Evolutionary conservation across 1,139 yeast species (phyloP).

Genomic region (Pichia sp.): DNA sequence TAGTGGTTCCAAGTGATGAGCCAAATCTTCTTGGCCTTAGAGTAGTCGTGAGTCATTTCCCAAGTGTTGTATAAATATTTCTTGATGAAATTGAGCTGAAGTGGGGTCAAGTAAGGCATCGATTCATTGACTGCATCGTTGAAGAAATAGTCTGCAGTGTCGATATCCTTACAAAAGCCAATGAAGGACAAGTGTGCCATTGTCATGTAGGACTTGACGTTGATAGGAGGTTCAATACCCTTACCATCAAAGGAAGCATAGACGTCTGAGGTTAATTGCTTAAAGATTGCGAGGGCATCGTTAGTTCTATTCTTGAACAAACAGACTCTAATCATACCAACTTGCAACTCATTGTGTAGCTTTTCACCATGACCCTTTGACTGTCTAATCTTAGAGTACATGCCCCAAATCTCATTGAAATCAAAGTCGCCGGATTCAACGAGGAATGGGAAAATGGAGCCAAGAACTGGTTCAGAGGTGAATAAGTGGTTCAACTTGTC

Average conservation of each 20-base stretch:
- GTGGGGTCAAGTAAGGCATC: constrained; percentile 64
- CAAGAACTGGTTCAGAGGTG: constrained; percentile 50
- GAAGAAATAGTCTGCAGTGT: constrained; percentile 66
- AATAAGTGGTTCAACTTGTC: constrained; percentile 25
- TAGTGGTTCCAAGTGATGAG: constrained; percentile 51
- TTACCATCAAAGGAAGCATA: constrained; percentile 29
- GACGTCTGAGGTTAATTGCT: constrained; percentile 31
- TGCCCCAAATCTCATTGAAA: constrained; percentile 50
- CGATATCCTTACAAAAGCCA: constrained; percentile 71
- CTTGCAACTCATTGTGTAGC: constrained; percentile 44
- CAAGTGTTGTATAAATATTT: constrained; percentile 59
- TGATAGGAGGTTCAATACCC: constrained; percentile 26
- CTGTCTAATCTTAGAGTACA: constrained; percentile 37
- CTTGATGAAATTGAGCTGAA: constrained; percentile 72
- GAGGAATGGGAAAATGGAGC: constrained; percentile 65
- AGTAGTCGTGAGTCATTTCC: constrained; percentile 50
- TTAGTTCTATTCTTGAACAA: constrained; percentile 42
- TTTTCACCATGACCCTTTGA: constrained; percentile 27
- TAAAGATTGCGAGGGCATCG: constrained; percentile 44
- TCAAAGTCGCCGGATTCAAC: constrained; percentile 53
- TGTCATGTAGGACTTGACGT: constrained; percentile 38
- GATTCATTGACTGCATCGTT: constrained; percentile 59
- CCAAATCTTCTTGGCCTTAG: constrained; percentile 60
- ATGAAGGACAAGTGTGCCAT: constrained; percentile 75
- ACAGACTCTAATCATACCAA: constrained; percentile 58